Evolutionary conservation across 2,329 filamentous ascomycete species (phyloP), one percentile per base, ranked within the genome.

Genomic region (Microcyclospora pomicola): DNA sequence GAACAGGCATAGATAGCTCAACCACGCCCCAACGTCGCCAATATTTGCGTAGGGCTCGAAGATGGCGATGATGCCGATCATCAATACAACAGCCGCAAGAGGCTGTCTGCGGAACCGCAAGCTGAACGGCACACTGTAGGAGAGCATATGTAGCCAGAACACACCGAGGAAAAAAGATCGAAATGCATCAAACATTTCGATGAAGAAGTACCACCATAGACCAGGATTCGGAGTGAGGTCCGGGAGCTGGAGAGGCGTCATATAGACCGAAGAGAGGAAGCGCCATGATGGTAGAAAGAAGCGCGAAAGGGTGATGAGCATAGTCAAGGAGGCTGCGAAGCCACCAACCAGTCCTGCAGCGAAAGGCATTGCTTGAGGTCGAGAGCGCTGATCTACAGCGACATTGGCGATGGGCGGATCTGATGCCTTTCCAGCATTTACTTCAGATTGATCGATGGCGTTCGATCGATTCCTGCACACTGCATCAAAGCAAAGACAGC

Each of bases 191-290:
- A 98, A 98, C 77, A 98, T 98, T 58, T 98, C 88, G 49, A 92
- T 93, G 58, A 98, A 96, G 64, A 98, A 98, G 63, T 98, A 98
- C 91, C 91, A 98, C 91, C 91, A 98, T 1, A 98, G 69, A 1
- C 91, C 91, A 24, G 92, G 82, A 48, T 96, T 98, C 10, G 91
- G 91, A 0, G 88, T 92, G 31, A 98, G 70, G 56, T 98, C 91
- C 7, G 86, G 84, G 2, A 98, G 73, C 1, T 91, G 77, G 29
- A 98, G 71, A 51, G 94, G 87, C 34, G 93, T 84, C 49, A 88
- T 86, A 61, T 98, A 98, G 1, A 91, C 95, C 14, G 86, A 85
- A 6, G 72, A 63, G 14, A 96, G 61, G 54, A 96, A 98, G 44
- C 87, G 78, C 82, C 83, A 93, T 2, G 86, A 92, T 27, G 71